Evolutionary conservation across 306 rosid species (phyloP), one percentile per base, ranked within the genome.

Genomic region (Herpetospermum pedunculosum): DNA sequence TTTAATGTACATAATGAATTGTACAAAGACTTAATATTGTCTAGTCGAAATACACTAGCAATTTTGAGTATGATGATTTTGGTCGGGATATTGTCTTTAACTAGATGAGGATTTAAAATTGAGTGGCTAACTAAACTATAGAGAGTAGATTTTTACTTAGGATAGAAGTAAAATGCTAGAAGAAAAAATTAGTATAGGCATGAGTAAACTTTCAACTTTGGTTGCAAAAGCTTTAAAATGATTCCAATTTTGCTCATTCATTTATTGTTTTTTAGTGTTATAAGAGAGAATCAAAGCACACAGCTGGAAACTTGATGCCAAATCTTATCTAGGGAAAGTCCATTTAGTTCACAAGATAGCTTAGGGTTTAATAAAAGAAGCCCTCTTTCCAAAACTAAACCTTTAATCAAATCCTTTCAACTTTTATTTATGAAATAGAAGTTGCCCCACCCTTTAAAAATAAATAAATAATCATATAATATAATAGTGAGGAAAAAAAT

Each of bases 291-390:
- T 65, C 52, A 65, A 43, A 68, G 73, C 8, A 68, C 2, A 37
- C 73, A 68, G 73, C 73, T 68, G 73, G 53, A 68, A 68, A 43
- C n/a, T 43, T 26, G 12, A 68, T 68, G 38, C 38, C 73, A 68
- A 68, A 40, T 41, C 53, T 68, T 43, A 41, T 43, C 54, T 68
- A 6, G 73, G 72, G 73, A 68, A 68, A 68, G 37, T 13, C 50
- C 53, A 43, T 68, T 43, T 4, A 6, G 35, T 41, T 68, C 73
- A 68, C 73, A 68, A 68, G 54, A 68, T 68, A 68, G 5, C 54
- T 23, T 68, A 68, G 73, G 73, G 52, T 41, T 68, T 68, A 25
- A 68, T 40, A 40, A 68, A 67, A 44, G 35, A 43, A 68, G 50
- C 52, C 73, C 23, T 25, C 30, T 68, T 68, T 68, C 43, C 53